These are phyloP conservation scores for Yamadazyma atmosphaerica DNA, from an alignment of 1,139 yeast species.

Conservation along the genomic window DNA sequence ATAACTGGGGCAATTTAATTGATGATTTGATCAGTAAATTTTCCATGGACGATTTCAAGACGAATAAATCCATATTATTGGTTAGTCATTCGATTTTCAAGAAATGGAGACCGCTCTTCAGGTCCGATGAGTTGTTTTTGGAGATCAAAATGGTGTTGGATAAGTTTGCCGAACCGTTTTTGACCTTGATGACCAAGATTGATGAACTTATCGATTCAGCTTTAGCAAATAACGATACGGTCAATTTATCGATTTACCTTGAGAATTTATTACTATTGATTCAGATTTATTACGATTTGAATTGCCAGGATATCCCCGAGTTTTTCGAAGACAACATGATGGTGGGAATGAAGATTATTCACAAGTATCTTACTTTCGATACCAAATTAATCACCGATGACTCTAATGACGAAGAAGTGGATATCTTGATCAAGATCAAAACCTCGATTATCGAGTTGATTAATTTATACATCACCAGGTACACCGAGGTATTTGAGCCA, in stretches of 20 bases:
- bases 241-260: constrained; percentile 54
- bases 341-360: constrained; percentile 76
- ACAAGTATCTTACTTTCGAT: constrained; percentile 69
- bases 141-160: constrained; percentile 88
- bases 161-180: constrained; percentile 81
- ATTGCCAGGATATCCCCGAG: constrained; percentile 97
- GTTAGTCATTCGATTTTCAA: constrained; percentile 96
- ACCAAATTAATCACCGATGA: constrained; percentile 56
- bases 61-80: constrained; percentile 80
- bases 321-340: constrained; percentile 90
- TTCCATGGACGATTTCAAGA: constrained; percentile 61
- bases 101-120: constrained; percentile 93
- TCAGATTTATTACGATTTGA: constrained; percentile 87
- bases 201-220: constrained; percentile 63
- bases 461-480: constrained; percentile 84
- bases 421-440: constrained; percentile 70
- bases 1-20: constrained; percentile 77
- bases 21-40: constrained; percentile 74
- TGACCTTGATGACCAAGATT: constrained; percentile 62
- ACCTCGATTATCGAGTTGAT: constrained; percentile 83
- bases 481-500: constrained; percentile 85
- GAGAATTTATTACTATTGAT: constrained; percentile 71
- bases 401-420: constrained; percentile 71
- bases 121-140: constrained; percentile 84
- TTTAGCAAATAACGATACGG: constrained; percentile 35